These are phyloP conservation scores for Populus simonii DNA, from an alignment of 345 rosid genomes.

Conservation along the genomic window DNA sequence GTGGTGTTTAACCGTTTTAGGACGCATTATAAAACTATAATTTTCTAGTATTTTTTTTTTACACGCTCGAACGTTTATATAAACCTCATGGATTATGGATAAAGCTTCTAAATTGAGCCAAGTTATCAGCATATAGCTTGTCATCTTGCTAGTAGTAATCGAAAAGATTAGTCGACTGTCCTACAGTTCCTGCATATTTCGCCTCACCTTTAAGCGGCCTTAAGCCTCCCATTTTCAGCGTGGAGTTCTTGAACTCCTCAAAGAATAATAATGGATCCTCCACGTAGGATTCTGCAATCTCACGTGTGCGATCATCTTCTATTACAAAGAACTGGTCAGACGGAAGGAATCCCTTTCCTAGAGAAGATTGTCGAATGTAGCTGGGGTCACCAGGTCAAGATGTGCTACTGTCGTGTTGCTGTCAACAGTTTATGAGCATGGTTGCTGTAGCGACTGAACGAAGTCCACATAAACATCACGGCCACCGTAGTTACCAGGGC, in stretches of 20 bases:
- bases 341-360: slow-evolving; percentile 71
- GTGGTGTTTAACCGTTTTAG: too few relatives aligned
- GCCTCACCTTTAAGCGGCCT: slow-evolving; percentile 29
- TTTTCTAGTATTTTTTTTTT: too few relatives aligned
- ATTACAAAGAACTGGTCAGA: slow-evolving; percentile 68
- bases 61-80: not conserved
- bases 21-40: too few relatives aligned
- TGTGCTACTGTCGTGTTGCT: slow-evolving; percentile 39
- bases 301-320: slow-evolving; percentile 44
- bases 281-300: slow-evolving; percentile 50
- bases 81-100: not conserved
- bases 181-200: slow-evolving; percentile 56
- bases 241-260: slow-evolving; percentile 57
- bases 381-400: slow-evolving; percentile 68
- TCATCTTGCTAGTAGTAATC: not conserved
- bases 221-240: slow-evolving; percentile 66
- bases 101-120: not conserved
- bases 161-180: slow-evolving; percentile 27
- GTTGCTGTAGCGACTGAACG: slow-evolving; percentile 60
- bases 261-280: slow-evolving; percentile 52
- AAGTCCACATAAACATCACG: slow-evolving; percentile 48
- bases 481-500: slow-evolving; percentile 30
- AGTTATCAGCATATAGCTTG: not conserved
- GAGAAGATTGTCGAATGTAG: slow-evolving; percentile 75
- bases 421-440: slow-evolving; percentile 37